Evolutionary conservation across 2,329 filamentous ascomycete species (phyloP), one percentile per base, ranked within the genome.

Genomic region (Clarireedia paspali): DNA sequence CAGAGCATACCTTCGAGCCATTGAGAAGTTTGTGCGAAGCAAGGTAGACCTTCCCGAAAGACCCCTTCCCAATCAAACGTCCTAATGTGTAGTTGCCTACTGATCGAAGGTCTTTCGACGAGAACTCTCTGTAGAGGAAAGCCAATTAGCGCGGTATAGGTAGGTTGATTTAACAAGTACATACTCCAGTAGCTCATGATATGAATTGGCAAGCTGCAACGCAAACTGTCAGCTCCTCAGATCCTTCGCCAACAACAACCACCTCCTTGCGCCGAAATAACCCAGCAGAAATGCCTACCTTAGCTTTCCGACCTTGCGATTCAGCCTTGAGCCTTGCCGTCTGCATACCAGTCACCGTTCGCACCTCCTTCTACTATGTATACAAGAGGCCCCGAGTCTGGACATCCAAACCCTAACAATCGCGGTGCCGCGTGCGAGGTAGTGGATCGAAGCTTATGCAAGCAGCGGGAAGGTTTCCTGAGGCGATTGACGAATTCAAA

Each of bases 21-120:
- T 96, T 96, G 68, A 90, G 97, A 72, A 99, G 89, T 73, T 96
- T 97, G 73, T 99, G 94, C 47, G 86, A 84, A 57, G 92, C 94
- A 57, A 99, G 80, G 72, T 99, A 99, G 67, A 99, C 94, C 74
- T 96, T 97, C 67, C 94, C 94, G 73, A 99, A 99, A 61, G 91
- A 96, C 57, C 94, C 94, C 70, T 97, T 99, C 63, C 94, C 94
- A 70, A 99, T 96, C 57, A 99, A 78, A 58, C 85, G 85, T 47
- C 94, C 94, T 56, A 99, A 81, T 38, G 85, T 86, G 73, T 99
- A 99, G 75, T 96, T 97, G 64, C 94, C 94, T 59, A 99, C 94
- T 54, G 86, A 89, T 67, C 88, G 87, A 63, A 99, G 83, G 63
- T 99, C 92, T 70, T 87, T 88, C 65, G 89, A 90, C 59, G 89